Evolutionary conservation across 768 basidiomycete species (phyloP), one percentile per base, ranked within the genome.

Genomic region (Boletus fagicola): DNA sequence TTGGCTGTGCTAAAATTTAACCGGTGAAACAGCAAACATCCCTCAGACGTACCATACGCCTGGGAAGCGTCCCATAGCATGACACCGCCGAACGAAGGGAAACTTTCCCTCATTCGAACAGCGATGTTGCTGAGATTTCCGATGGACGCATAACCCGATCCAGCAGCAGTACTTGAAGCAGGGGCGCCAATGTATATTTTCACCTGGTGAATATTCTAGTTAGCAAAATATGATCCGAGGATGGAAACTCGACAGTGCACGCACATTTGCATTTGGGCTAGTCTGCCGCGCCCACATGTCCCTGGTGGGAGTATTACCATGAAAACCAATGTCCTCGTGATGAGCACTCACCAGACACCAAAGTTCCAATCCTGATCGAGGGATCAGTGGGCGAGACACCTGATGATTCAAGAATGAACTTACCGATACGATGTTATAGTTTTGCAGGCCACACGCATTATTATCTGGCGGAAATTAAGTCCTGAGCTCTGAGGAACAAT

Each of bases 381-480:
- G 52, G 6, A 46, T 49, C 31, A 44, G 38, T 52, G 57, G 50
- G 47, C 18, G 36, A 39, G 18, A 46, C 26, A 20, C 35, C 31
- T 33, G 30, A 43, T 15, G 33, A 35, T 26, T 28, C 20, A 47
- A 20, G 22, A 43, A 20, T 12, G 35, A 38, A 71, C 81, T 72
- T 67, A 84, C 87, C 40, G 80, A 77, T 22, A 78, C 81, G 45
- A 72, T 71, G 59, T 82, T 75, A 64, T 83, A 85, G 65, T 84
- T 74, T 62, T 77, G 71, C 51, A 78, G 60, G 13, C 75, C 76
- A 50, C 79, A 79, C 3, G 55, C 60, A 62, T 80, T 79, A 63
- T 81, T 76, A 59, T 80, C 78, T 78, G 30, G 15, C 5, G 13
- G 40, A 31, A 26, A 24, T 54, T 28, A 44, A 40, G 40, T 22